A percentile compares a stretch with the other conserved stretches of the same genome.
Evolutionary conservation across 2,329 filamentous ascomycete genomes (phyloP).

Genomic region (Diaporthe humulicola): DNA sequence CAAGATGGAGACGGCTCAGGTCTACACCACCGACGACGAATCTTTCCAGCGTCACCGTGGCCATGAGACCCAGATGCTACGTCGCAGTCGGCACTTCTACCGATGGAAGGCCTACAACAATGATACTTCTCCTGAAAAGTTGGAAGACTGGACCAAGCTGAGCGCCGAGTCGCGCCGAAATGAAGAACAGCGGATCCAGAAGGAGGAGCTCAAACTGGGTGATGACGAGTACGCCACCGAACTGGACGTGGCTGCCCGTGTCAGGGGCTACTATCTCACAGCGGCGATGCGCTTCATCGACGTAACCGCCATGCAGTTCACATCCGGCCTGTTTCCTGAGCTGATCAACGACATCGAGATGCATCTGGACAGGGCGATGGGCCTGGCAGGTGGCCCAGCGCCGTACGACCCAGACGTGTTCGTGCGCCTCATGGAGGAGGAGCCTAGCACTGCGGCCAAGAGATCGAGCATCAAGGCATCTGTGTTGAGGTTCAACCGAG

Average conservation of each 20-base stretch:
- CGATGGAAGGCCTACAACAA: constrained; percentile 59
- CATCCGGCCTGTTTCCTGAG: constrained; percentile 62
- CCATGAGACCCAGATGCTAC: constrained; percentile 60
- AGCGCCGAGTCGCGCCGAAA: constrained; percentile 61
- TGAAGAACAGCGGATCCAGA: constrained; percentile 58
- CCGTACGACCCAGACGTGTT: constrained; percentile 44
- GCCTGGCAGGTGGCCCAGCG: constrained; percentile 49
- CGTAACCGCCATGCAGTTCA: constrained; percentile 59
- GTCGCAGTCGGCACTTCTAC: constrained; percentile 62
- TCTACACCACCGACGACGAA: constrained; percentile 70
- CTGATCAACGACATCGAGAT: constrained; percentile 55
- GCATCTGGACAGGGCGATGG: constrained; percentile 60
- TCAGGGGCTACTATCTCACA: constrained; percentile 78
- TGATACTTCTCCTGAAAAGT: constrained; percentile 45
- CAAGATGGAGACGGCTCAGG: constrained; percentile 64
- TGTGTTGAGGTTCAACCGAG: constrained; percentile 49
- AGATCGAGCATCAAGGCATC: constrained; percentile 50
- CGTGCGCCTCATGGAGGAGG: constrained; percentile 54
- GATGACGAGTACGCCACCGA: constrained; percentile 71
- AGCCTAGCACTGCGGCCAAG: constrained; percentile 47
- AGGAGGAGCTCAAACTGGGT: constrained; percentile 62
- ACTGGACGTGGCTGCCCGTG: constrained; percentile 71
- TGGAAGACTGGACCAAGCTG: constrained; percentile 59
- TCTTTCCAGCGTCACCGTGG: constrained; percentile 60
- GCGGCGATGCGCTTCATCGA: constrained; percentile 77